Conservation (phyloP, 805 yeast species). For the Candida namnaoensis region DNA sequence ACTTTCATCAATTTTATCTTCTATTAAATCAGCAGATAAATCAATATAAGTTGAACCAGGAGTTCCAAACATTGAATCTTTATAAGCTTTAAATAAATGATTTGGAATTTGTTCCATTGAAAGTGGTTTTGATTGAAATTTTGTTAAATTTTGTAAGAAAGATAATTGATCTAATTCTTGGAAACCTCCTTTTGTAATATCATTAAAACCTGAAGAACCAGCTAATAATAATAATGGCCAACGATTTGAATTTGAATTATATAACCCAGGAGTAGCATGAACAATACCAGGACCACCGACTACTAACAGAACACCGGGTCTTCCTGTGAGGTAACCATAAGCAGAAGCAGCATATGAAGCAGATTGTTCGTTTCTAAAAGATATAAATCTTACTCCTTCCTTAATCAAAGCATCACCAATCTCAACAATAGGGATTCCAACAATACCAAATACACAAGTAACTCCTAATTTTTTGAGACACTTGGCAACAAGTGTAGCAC, state of each 20-base stretch:
- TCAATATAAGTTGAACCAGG: conserved; percentile 61
- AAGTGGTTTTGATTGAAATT: conserved; percentile 39
- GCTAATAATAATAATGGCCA: conserved; percentile 64
- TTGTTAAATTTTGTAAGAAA: conserved; percentile 36
- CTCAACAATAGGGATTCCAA: conserved; percentile 71
- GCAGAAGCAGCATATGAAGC: conserved; percentile 72
- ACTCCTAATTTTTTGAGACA: conserved; percentile 41
- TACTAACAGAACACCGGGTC: conserved; percentile 59
- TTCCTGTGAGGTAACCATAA: conserved; percentile 56
- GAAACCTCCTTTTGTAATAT: conserved; percentile 51
- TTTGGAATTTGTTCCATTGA: conserved; percentile 24
- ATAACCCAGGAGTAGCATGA: conserved; percentile 60
- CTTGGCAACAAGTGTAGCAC: conserved; percentile 40
- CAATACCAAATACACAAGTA: conserved; percentile 55
- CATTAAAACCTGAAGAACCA: conserved; percentile 45
- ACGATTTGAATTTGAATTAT: conserved; percentile 50
- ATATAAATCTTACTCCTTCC: conserved; percentile 44
- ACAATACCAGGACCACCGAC: conserved; percentile 75
- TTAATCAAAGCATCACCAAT: conserved; percentile 52
- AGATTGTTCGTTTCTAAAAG: conserved; percentile 65
- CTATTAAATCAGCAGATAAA: conserved; percentile 53
- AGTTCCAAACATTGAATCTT: conserved; percentile 33
- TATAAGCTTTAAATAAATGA: conserved; percentile 37
- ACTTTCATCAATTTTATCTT: conserved; percentile 1
- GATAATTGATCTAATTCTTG: conserved; percentile 65